phyloP scores from a whole-genome alignment of 225 moss, liverwort and hornwort genomes.

The Anthoceros angustus region DNA sequence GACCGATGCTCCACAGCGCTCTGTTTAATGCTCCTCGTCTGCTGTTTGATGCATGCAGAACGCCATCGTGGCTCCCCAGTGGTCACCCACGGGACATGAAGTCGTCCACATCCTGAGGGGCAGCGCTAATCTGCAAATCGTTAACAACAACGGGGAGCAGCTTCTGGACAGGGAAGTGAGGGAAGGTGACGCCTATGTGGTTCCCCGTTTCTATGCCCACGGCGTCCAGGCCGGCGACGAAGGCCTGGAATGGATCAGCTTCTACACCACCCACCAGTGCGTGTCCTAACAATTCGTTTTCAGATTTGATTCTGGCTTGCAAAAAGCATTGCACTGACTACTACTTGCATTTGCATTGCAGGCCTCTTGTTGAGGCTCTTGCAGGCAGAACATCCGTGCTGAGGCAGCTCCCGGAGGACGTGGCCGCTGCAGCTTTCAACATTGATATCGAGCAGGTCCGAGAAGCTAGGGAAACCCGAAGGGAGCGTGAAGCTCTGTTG shows the following conservation, averaged over 20 bases:
- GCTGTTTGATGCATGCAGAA: not conserved
- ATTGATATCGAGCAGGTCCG: not conserved
- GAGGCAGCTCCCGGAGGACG: not conserved
- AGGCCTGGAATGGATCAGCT: constrained; percentile 3
- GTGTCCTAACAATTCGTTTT: not conserved
- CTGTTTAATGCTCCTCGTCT: not conserved
- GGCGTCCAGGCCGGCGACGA: not conserved
- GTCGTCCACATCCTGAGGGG: not conserved
- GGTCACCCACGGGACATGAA: not conserved
- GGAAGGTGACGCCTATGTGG: not conserved
- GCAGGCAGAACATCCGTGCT: constrained; percentile 1
- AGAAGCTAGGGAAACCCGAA: no score
- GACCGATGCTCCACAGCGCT: not conserved
- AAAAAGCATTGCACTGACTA: not conserved
- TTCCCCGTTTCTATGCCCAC: not conserved
- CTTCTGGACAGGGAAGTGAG: not conserved
- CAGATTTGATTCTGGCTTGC: not conserved
- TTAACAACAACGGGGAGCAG: not conserved
- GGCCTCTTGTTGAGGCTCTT: not conserved
- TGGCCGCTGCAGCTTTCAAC: not conserved
- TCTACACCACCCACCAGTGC: not conserved
- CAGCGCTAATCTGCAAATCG: not conserved
- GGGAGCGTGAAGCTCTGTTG: no score
- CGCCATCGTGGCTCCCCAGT: not conserved
- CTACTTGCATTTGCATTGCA: not conserved